phyloP scores from a whole-genome alignment of 2,329 filamentous ascomycete species.

The Neofusicoccum parvum region DNA sequence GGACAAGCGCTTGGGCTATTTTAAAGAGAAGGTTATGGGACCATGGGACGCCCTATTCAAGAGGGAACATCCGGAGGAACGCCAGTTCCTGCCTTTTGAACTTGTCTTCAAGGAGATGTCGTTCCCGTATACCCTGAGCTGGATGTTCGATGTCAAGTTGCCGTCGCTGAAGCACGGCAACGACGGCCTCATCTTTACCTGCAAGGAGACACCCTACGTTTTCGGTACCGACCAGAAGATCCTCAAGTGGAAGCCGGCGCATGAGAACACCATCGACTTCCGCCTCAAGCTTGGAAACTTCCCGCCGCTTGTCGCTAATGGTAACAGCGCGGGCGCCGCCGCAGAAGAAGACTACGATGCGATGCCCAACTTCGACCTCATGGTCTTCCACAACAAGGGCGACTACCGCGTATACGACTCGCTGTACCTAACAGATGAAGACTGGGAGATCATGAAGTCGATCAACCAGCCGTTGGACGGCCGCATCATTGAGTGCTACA shows the following conservation, averaged over 20 bases:
- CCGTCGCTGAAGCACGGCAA: conserved; percentile 88
- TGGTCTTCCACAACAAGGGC: conserved; percentile 66
- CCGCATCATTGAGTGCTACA: conserved; percentile 85
- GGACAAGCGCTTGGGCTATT: conserved; percentile 86
- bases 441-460: conserved; percentile 82
- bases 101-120: conserved; percentile 89
- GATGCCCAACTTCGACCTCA: conserved; percentile 72
- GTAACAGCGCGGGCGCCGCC: conserved; percentile 53
- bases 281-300: conserved; percentile 74
- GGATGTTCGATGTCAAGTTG: conserved; percentile 84
- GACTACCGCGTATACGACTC: conserved; percentile 54
- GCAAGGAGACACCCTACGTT: conserved; percentile 80
- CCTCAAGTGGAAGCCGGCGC: conserved; percentile 94
- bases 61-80: conserved; percentile 64
- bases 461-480: conserved; percentile 78
- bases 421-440: conserved; percentile 56
- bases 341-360: conserved; percentile 78
- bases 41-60: conserved; percentile 67
- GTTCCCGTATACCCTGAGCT: conserved; percentile 74
- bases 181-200: conserved; percentile 98
- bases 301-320: conserved; percentile 67
- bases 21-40: conserved; percentile 74
- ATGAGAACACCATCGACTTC: conserved; percentile 96
- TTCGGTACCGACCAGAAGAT: conserved; percentile 92
- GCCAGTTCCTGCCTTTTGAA: conserved; percentile 71